Evolutionary conservation across 805 yeast species (phyloP), one percentile per base, ranked within the genome.

Genomic region (Kodamaea neixiangensis): DNA sequence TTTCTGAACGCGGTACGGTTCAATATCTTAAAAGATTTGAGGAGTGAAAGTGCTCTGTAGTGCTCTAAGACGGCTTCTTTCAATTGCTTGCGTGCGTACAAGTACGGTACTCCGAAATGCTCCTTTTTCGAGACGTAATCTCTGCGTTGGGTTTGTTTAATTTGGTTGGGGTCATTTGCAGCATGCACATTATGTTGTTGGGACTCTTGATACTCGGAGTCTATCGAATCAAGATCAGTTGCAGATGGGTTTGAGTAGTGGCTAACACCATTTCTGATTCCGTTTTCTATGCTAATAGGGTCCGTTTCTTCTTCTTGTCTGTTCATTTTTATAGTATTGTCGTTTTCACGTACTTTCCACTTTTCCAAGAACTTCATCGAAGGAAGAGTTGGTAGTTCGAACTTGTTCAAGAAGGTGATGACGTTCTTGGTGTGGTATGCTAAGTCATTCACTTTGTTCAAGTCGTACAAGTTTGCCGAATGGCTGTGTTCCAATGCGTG

Each of bases 1-100:
- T 94, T 94, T 47, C 97, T 79, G 60, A 92, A 83, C 0, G 96
- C 99, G 0, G 96, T 91, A 25, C 91, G 77, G 67, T 94, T 94
- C 58, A 92, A 67, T 44, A 85, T 74, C 56, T 89, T 77, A 65
- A 84, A 94, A 0, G 89, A 85, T 55, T 81, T 81, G 46, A 88
- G 68, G 33, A 89, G 75, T 52, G 87, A 88, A 54, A 90, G 71
- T 7, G 87, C 80, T 51, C 93, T 76, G 65, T 89, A 90, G 57
- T 79, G 85, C 61, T 89, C 96, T 50, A 81, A 68, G 21, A 86
- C 64, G 0, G 96, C 96, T 25, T 75, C 72, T 58, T 86, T 86
- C 50, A 89, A 69, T 68, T 84, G 87, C 54, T 85, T 73, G 57
- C 84, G 72, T 2, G 96, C 94, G 46, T 76, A 75, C 34, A 78